Evolutionary conservation across 2,329 filamentous ascomycete genomes (phyloP).

Genomic region (Ophiostoma sp.): DNA sequence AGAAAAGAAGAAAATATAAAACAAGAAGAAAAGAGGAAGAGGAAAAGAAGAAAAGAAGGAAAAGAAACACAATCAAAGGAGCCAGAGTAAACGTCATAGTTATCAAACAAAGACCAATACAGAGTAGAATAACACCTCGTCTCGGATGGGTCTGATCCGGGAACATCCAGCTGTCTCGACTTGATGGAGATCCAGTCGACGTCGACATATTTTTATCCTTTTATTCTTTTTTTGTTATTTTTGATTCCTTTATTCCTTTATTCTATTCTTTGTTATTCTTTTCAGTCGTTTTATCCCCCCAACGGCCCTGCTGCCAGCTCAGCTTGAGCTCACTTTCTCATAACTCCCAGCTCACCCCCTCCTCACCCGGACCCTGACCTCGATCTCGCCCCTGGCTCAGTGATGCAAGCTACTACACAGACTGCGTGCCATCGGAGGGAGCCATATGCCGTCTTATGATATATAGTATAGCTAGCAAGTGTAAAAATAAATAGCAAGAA

Average conservation of each 20-base stretch:
- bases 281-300: too few relatives aligned
- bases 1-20: background rate
- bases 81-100: background rate
- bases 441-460: background rate
- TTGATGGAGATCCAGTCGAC: background rate
- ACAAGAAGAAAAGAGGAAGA: background rate
- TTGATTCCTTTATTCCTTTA: too few relatives aligned
- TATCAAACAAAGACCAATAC: background rate
- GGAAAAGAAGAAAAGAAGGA: background rate
- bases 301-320: too few relatives aligned
- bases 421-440: background rate
- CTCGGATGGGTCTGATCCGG: background rate
- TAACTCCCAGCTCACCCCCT: background rate
- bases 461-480: background rate
- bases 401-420: conserved; percentile 6
- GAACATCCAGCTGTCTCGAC: conserved; percentile 6
- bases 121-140: background rate
- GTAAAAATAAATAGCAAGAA: background rate
- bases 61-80: too few relatives aligned
- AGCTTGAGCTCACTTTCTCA: too few relatives aligned
- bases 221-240: too few relatives aligned
- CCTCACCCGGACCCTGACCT: conserved; percentile 2
- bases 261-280: too few relatives aligned
- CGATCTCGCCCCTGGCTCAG: conserved; percentile 3
- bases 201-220: too few relatives aligned